Conservation (phyloP, 768 basidiomycete genomes). For the Boletus subcaerulescens region DNA sequence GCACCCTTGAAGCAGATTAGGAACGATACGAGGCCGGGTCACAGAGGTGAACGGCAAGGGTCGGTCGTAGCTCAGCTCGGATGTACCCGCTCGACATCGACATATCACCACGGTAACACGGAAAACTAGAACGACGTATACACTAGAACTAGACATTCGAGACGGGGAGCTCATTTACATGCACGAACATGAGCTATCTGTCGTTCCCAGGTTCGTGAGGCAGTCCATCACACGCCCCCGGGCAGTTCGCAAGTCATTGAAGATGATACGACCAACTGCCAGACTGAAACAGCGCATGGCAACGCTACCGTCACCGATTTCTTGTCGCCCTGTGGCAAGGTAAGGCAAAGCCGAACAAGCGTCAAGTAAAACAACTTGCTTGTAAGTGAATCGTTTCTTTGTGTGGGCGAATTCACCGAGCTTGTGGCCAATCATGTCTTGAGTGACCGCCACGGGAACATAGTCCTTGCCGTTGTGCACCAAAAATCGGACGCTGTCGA, state of each 20-base stretch:
- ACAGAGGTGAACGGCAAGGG: not conserved
- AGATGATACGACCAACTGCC: not conserved
- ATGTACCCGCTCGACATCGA: slow-evolving; percentile 25
- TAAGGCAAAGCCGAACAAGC: not conserved
- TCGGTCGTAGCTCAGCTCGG: slow-evolving; percentile 21
- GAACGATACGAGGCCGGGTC: not conserved
- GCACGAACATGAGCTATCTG: not conserved
- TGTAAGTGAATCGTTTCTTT: slow-evolving; percentile 81
- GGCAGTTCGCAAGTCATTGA: too few relatives aligned
- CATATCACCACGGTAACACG: slow-evolving; percentile 32
- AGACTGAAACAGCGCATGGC: not conserved
- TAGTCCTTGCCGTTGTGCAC: slow-evolving; percentile 96
- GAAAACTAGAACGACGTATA: not conserved
- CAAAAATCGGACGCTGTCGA: slow-evolving; percentile 71
- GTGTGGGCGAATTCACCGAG: slow-evolving; percentile 93
- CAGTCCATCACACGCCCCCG: not conserved
- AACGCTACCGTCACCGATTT: slow-evolving; percentile 28
- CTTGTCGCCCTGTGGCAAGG: slow-evolving; percentile 35
- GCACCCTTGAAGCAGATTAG: not conserved
- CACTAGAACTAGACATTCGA: not conserved
- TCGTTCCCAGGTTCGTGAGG: not conserved
- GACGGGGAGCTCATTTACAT: not conserved
- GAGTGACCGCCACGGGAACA: slow-evolving; percentile 79
- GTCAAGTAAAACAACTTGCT: slow-evolving; percentile 40
- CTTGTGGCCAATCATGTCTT: slow-evolving; percentile 99